Percentiles rank a stretch among this genome's conserved stretches.
Evolutionary conservation across 805 yeast species (phyloP).

Genomic region (Metschnikowia vanudenii): DNA sequence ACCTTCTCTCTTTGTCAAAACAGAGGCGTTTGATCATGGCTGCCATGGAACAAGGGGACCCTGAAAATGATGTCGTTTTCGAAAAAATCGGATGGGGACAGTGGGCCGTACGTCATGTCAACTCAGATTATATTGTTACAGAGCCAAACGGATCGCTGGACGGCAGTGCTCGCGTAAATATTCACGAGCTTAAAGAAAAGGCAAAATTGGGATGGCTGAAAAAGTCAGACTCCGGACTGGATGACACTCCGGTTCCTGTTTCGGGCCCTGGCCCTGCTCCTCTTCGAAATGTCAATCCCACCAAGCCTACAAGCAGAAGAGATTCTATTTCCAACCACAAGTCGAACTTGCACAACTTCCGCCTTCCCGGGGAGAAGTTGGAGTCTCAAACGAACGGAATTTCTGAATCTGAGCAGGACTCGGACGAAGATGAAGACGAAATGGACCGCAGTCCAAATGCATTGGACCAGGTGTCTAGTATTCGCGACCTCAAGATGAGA

Average conservation of each 20-base stretch:
- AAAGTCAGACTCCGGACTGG: conserved; percentile 25
- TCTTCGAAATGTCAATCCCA: conserved; percentile 18
- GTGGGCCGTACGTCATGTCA: conserved; percentile 75
- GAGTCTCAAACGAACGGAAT: conserved; percentile 21
- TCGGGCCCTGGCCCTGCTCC: conserved; percentile 38
- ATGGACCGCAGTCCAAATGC: conserved; percentile 14
- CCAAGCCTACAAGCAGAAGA: conserved; percentile 31
- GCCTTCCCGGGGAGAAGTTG: conserved; percentile 40
- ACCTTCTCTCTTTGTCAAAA: conserved; percentile 75
- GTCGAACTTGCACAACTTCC: conserved; percentile 45
- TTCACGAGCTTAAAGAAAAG: conserved; percentile 35
- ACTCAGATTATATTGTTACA: conserved; percentile 45
- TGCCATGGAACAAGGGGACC: conserved; percentile 74
- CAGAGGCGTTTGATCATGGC: conserved; percentile 89
- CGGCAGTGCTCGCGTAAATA: conserved; percentile 28
- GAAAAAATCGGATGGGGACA: conserved; percentile 98
- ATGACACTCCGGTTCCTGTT: conserved; percentile 10
- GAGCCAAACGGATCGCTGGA: conserved; percentile 22
- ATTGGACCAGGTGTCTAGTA: conserved; percentile 16
- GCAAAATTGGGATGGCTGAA: conserved; percentile 43
- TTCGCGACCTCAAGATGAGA: conserved; percentile 6
- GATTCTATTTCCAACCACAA: conserved; percentile 51
- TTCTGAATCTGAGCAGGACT: conserved; percentile 34
- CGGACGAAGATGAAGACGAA: conserved; percentile 25
- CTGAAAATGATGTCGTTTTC: conserved; percentile 62